Conservation (phyloP, 2,329 filamentous ascomycete genomes). For the Hypoxylon sp. region DNA sequence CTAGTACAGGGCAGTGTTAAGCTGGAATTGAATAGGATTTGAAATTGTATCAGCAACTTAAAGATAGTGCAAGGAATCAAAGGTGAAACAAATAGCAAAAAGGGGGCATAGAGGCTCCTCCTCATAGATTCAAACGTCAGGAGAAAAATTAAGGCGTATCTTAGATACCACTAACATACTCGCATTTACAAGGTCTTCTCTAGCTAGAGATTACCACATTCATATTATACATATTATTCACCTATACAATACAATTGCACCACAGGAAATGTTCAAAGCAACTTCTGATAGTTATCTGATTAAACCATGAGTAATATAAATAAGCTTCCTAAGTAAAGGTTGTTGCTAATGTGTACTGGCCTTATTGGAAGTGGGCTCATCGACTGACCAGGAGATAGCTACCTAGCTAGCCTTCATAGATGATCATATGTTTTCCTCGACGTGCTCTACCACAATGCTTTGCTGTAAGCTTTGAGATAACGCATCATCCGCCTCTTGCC, state of each 20-base stretch:
- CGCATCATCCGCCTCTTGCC: neutral
- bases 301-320: neutral
- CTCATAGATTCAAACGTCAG: too few relatives aligned
- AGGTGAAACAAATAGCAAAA: too few relatives aligned
- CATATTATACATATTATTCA: neutral
- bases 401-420: neutral
- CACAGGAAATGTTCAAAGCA: neutral
- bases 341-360: neutral
- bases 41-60: too few relatives aligned
- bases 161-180: neutral
- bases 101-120: too few relatives aligned
- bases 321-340: neutral
- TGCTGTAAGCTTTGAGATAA: neutral
- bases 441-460: neutral
- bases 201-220: neutral
- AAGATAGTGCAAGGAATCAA: too few relatives aligned
- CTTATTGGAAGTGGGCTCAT: neutral
- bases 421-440: neutral
- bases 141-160: too few relatives aligned
- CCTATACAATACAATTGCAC: neutral
- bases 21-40: too few relatives aligned
- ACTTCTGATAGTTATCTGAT: neutral
- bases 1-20: too few relatives aligned
- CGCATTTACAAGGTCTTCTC: neutral
- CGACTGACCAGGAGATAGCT: neutral